phyloP scores from a whole-genome alignment of 257 asterid species.

The Thymus quinquecostatus region DNA sequence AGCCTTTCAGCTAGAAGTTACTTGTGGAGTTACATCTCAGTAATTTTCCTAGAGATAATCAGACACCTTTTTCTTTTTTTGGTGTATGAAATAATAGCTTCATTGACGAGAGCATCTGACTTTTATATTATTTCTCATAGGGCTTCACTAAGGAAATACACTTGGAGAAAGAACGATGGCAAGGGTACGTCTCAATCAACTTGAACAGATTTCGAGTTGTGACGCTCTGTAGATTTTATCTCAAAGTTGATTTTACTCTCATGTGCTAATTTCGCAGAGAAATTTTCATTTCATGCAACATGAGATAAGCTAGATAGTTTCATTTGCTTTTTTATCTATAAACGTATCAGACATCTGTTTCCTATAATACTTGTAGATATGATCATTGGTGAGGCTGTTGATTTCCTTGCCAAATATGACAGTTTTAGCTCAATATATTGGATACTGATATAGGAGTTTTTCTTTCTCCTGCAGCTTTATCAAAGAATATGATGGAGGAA shows the following conservation, averaged over 20 bases:
- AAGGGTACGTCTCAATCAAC: constrained; percentile 66
- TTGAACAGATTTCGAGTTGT: constrained; percentile 16
- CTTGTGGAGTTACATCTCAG: constrained; percentile 1
- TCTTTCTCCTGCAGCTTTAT: constrained; percentile 59
- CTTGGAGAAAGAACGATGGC: constrained; percentile 95
- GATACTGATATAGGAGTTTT: constrained; percentile 23
- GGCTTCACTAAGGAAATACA: constrained; percentile 96
- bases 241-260: constrained; percentile 21
- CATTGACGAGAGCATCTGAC: constrained; percentile 30
- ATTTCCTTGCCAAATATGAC: constrained; percentile 2
- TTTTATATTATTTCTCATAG: constrained; percentile 42
- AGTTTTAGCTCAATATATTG: constrained; percentile 1
- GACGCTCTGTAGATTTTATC: constrained; percentile 18
- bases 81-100: constrained; percentile 22
- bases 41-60: neutral
- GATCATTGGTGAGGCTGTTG: constrained; percentile 2
- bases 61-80: constrained; percentile 13
- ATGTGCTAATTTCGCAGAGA: constrained; percentile 14
- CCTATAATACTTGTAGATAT: neutral
- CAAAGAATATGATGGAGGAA: constrained; percentile 97
- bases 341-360: constrained; percentile 12
- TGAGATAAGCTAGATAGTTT: constrained; percentile 9
- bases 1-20: constrained; percentile 9
- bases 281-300: neutral
- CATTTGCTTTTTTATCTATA: neutral